Evolutionary conservation across 345 rosid genomes (phyloP).

Genomic region (Syzygium oleosum): DNA sequence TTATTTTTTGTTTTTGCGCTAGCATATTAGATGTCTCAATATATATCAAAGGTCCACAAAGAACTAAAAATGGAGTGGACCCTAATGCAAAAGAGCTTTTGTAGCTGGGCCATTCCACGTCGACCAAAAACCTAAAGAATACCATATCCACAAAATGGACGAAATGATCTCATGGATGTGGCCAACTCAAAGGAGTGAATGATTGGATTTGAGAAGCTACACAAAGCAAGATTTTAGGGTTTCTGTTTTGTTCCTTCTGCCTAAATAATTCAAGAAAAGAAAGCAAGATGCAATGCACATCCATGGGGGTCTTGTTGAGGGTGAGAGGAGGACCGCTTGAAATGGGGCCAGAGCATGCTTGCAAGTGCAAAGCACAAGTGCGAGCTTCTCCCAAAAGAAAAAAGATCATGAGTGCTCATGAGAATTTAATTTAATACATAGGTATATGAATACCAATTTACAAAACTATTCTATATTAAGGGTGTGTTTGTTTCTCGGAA

Average conservation of each 20-base stretch:
- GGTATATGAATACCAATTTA: not conserved
- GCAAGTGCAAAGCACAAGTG: slow-evolving; percentile 20
- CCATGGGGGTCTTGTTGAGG: slow-evolving; percentile 11
- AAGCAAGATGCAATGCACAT: slow-evolving; percentile 51
- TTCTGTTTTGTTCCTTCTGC: not conserved
- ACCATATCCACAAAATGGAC: slow-evolving; percentile 1
- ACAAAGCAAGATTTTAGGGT: not conserved
- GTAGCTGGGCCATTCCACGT: not conserved
- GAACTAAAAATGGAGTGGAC: not conserved
- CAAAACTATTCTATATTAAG: not conserved
- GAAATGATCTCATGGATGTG: slow-evolving; percentile 26
- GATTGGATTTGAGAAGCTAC: slow-evolving; percentile 23
- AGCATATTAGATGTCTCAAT: not conserved
- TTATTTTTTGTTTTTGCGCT: not conserved
- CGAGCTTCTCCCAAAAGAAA: slow-evolving; percentile 6
- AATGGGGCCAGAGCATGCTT: slow-evolving; percentile 41
- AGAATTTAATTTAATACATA: not conserved
- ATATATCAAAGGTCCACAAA: not conserved
- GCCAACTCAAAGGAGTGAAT: slow-evolving; percentile 40
- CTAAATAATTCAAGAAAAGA: not conserved
- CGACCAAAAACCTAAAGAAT: slow-evolving; percentile 10
- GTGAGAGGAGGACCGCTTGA: slow-evolving; percentile 40
- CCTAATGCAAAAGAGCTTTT: not conserved
- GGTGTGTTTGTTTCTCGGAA: not conserved
- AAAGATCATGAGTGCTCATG: slow-evolving; percentile 15